phyloP scores from a whole-genome alignment of 306 rosid species.

The Vigna trinervia region DNA sequence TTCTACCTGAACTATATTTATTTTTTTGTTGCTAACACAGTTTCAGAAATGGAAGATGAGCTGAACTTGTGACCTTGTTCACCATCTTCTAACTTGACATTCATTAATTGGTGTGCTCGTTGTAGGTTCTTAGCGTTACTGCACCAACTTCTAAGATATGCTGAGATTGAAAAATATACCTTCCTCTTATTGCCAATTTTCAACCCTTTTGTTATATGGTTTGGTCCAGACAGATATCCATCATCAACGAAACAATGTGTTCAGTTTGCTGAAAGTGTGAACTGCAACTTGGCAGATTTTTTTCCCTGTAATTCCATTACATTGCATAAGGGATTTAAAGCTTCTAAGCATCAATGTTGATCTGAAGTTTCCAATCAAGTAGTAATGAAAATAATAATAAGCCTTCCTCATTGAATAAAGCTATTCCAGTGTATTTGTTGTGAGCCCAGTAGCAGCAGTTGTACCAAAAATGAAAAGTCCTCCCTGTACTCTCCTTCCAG shows the following conservation, averaged over 20 bases:
- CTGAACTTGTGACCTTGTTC: not conserved
- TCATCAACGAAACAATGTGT: not conserved
- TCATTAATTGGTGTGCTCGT: not conserved
- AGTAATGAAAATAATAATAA: not conserved
- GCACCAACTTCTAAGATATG: too few species aligned
- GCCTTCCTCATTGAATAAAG: not conserved
- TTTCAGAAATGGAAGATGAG: conserved; percentile 21
- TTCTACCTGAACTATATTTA: too few species aligned
- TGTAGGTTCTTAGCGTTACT: too few species aligned
- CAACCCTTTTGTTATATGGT: not conserved
- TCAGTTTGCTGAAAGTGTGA: not conserved
- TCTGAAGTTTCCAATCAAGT: not conserved
- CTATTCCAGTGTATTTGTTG: not conserved
- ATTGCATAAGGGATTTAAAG: not conserved
- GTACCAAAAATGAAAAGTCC: not conserved
- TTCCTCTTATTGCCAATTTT: not conserved
- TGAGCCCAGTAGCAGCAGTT: not conserved
- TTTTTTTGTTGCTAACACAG: not conserved
- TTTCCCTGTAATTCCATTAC: not conserved
- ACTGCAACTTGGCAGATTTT: not conserved
- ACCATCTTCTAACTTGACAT: not conserved
- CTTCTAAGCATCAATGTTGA: not conserved
- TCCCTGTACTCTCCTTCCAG: not conserved
- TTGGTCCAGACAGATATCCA: not conserved
- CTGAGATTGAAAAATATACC: not conserved